phyloP scores from a whole-genome alignment of 768 basidiomycete species.

The Peribolospora kevripleyi region DNA sequence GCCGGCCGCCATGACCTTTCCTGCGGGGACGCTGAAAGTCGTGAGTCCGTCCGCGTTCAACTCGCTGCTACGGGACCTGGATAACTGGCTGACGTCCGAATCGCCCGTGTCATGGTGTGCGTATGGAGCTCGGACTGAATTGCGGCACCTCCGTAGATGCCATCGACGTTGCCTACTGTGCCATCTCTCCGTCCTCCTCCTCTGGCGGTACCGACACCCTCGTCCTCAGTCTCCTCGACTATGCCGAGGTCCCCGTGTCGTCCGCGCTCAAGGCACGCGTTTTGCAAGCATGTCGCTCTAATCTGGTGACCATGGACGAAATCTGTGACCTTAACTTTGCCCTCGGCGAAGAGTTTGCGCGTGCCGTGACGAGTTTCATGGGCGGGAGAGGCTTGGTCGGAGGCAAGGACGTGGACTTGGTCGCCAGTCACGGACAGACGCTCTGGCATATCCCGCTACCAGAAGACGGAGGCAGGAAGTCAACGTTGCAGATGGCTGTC shows the following conservation, averaged over 20 bases:
- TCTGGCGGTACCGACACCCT: neutral
- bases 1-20: too few species aligned
- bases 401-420: neutral
- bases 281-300: neutral
- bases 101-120: neutral
- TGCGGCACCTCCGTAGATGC: neutral
- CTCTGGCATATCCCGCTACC: neutral
- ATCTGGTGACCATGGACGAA: neutral
- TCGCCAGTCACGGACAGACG: neutral
- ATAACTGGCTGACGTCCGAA: too few species aligned
- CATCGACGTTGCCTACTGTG: neutral
- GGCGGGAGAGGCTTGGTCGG: neutral
- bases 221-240: neutral
- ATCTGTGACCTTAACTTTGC: neutral
- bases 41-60: too few species aligned
- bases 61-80: too few species aligned
- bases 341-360: neutral
- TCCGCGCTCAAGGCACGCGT: neutral
- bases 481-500: neutral
- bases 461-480: neutral
- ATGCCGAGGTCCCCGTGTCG: neutral
- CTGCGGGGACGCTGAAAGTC: too few species aligned
- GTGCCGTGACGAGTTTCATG: neutral
- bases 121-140: neutral
- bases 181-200: neutral